Evolutionary conservation across 495 filamentous ascomycete species (phyloP), one percentile per base, ranked within the genome.

Genomic region (Xylaria curta): DNA sequence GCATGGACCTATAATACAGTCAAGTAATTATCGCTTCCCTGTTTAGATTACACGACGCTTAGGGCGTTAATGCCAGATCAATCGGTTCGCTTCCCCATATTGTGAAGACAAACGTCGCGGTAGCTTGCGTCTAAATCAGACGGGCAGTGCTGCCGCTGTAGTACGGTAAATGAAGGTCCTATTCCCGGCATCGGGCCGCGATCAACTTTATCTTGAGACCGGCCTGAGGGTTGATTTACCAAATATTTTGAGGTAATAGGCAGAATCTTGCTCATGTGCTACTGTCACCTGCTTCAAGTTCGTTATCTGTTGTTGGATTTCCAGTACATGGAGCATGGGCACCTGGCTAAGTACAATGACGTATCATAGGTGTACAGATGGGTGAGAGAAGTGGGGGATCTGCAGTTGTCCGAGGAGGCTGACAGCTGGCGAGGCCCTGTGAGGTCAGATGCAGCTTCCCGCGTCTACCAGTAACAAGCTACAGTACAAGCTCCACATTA

Each of bases 1-100:
- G n/a, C 59, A 62, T 42, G 36, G 59, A 26, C 36, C 59, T 62
- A 62, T 62, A 42, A 38, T 38, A 42, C 36, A n/a, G 21, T 19
- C 33, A 62, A 12, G 36, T 42, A 42, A 21, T 42, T 13, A 42
- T 10, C 17, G 13, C 17, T 19, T 6, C 33, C 59, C 36, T 62
- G n/a, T 42, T 62, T 42, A 38, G 4, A 59, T 59, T 36, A 8
- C 15, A 19, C 54, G 2, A 59, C 54, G 54, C 61, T 47, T 13
- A 12, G 24, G 61, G 47, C 61, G 4, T n/a, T 4, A 19, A 42
- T 63, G 60, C n/a, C 60, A 63, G 38, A 4, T 44, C 21, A 31
- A 31, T 31, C 28, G 28, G 28, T 3, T 31, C 28, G 28, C 28
- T 31, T 31, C 28, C 28, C 28, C 28, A 56, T 26, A 24, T 56